Conservation (phyloP, 345 rosid genomes). For the Sisymbrium irio region DNA sequence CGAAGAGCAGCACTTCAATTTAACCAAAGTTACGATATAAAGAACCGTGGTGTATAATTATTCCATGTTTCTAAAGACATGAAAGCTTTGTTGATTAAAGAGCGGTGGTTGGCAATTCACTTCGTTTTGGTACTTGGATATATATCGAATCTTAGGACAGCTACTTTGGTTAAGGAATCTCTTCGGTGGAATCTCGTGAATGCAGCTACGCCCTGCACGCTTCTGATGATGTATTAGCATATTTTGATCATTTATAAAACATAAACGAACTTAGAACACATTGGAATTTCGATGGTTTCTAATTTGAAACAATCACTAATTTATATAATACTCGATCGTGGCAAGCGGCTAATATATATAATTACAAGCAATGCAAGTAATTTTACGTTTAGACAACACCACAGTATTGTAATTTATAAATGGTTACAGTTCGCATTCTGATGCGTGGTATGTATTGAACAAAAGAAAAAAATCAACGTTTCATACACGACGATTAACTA, state of each 20-base stretch:
- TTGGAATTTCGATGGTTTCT: not conserved
- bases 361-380: not conserved
- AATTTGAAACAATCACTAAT: not conserved
- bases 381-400: not conserved
- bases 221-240: not conserved
- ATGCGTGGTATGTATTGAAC: not conserved
- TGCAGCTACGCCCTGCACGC: constrained; percentile 39
- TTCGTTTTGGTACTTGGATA: not conserved
- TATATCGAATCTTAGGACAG: constrained; percentile 53
- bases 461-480: not conserved
- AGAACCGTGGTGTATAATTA: not conserved
- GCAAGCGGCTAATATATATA: not conserved
- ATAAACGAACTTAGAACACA: not conserved
- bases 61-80: not conserved
- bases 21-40: not conserved
- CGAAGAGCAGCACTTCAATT: not conserved
- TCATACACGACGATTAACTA: not conserved
- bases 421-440: not conserved
- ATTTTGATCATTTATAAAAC: constrained; percentile 3
- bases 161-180: constrained; percentile 37
- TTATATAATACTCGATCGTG: not conserved
- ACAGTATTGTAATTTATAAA: not conserved
- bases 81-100: not conserved
- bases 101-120: not conserved
- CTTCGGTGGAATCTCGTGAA: constrained; percentile 33